These are phyloP conservation scores for Allomyces macrogynus DNA, from an alignment of 192 early-diverging fungal genomes.

Conservation along the genomic window DNA sequence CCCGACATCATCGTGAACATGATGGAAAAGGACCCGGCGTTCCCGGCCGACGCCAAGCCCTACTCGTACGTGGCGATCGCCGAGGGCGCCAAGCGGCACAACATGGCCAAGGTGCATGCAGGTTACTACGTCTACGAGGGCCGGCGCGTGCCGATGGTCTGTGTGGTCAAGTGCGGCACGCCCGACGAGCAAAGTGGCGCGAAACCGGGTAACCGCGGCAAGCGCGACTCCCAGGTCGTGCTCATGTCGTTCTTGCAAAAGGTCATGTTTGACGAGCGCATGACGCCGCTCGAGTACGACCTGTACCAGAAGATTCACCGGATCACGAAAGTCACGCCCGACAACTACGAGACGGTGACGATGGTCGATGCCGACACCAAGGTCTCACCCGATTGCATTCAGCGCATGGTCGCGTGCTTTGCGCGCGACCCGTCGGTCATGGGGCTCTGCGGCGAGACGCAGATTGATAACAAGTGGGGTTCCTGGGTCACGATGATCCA, in stretches of 20 bases:
- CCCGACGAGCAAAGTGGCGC: constrained; percentile 30
- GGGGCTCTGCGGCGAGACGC: constrained; percentile 62
- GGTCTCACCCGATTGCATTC: constrained; percentile 50
- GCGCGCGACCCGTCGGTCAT: constrained; percentile 47
- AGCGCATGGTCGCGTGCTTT: constrained; percentile 49
- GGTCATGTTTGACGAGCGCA: constrained; percentile 69
- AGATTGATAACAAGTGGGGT: constrained; percentile 59
- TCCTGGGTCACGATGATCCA: constrained; percentile 64
- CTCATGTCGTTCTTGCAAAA: constrained; percentile 89
- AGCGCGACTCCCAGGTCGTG: constrained; percentile 90
- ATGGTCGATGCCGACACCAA: constrained; percentile 79
- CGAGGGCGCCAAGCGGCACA: constrained; percentile 76
- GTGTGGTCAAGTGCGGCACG: constrained; percentile 55
- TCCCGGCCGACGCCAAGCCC: constrained; percentile 39
- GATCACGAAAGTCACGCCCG: constrained; percentile 45
- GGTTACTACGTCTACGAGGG: constrained; percentile 61
- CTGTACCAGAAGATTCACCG: constrained; percentile 58
- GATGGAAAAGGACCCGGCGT: constrained; percentile 48
- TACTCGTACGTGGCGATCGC: constrained; percentile 77
- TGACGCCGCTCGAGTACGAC: constrained; percentile 65
- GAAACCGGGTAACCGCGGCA: constrained; percentile 76
- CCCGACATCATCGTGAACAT: constrained; percentile 57
- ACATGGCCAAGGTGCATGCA: constrained; percentile 81
- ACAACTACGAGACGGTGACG: constrained; percentile 54
- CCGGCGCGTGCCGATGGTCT: constrained; percentile 46